Evolutionary conservation across 441 rosid species (phyloP).

Genomic region (Erodium chrysanthum): DNA sequence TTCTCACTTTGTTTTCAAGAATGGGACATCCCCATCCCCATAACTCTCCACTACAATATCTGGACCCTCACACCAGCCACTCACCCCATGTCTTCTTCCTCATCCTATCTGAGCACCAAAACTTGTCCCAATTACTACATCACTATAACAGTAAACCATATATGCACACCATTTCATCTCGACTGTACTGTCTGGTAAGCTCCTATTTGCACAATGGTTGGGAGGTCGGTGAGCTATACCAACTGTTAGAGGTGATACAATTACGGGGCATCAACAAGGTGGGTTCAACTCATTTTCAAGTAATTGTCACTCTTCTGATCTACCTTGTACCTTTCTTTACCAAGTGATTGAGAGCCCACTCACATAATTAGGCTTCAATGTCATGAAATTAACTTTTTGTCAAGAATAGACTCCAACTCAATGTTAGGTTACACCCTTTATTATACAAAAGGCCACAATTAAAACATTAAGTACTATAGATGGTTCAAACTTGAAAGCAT

Average conservation of each 20-base stretch:
- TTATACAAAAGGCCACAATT: background rate
- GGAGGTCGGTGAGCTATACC: slow-evolving; percentile 19
- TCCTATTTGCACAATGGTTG: slow-evolving; percentile 3
- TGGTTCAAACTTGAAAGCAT: background rate
- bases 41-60: slow-evolving; percentile 25
- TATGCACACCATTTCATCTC: too few relatives aligned
- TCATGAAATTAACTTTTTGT: too few relatives aligned
- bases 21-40: too few relatives aligned
- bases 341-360: too few relatives aligned
- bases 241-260: slow-evolving; percentile 2
- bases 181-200: too few relatives aligned
- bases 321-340: background rate
- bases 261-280: slow-evolving; percentile 7
- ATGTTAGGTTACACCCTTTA: background rate
- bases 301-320: slow-evolving; percentile 15
- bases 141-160: slow-evolving; percentile 6
- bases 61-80: slow-evolving; percentile 28
- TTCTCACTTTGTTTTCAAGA: slow-evolving; percentile 19
- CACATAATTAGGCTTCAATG: too few relatives aligned
- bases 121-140: slow-evolving; percentile 17
- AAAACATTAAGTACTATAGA: background rate
- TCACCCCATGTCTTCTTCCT: slow-evolving; percentile 22
- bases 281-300: slow-evolving; percentile 17
- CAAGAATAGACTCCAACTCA: background rate
- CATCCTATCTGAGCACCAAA: background rate